Evolutionary conservation across 139 green algal species (phyloP), one percentile per base, ranked within the genome.

Genomic region (Penium margaritaceum): DNA sequence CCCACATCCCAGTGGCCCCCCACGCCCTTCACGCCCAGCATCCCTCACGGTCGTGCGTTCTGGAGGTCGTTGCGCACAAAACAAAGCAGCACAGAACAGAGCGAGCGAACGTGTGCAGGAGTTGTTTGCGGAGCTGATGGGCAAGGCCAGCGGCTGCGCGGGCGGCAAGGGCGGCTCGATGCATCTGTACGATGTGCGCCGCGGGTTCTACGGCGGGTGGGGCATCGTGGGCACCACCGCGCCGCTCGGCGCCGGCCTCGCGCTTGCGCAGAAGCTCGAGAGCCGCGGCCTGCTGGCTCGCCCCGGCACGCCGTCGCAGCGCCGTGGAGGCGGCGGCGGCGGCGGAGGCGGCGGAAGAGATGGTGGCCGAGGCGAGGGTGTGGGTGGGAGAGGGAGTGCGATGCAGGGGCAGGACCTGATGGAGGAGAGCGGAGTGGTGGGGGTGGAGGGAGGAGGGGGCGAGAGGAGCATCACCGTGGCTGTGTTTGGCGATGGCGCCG

Each of bases 41-140:
- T n/a, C n/a, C n/a, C n/a, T 24, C n/a, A n/a, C n/a, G n/a, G n/a
- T n/a, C n/a, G n/a, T n/a, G n/a, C n/a, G n/a, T n/a, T n/a, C n/a
- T n/a, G n/a, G n/a, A n/a, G n/a, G n/a, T n/a, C n/a, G n/a, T n/a
- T n/a, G n/a, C n/a, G n/a, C n/a, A n/a, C n/a, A n/a, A n/a, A n/a
- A n/a, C n/a, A n/a, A n/a, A n/a, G n/a, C n/a, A n/a, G n/a, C n/a
- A n/a, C n/a, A n/a, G n/a, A n/a, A n/a, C n/a, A n/a, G n/a, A n/a
- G n/a, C n/a, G n/a, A n/a, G n/a, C n/a, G n/a, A n/a, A n/a, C 51
- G 51, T 19, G 24, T 63, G 17, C 85, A 80, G 60, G 58, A 80
- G 68, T 82, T 96, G 3, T 92, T 96, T 77, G 87, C 87, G 4
- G 94, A 98, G 91, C 89, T 98, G 34, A 88, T 98, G 85, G 93